These are phyloP conservation scores for Corchorus olitorius DNA, from an alignment of 345 rosid genomes.

Conservation along the genomic window DNA sequence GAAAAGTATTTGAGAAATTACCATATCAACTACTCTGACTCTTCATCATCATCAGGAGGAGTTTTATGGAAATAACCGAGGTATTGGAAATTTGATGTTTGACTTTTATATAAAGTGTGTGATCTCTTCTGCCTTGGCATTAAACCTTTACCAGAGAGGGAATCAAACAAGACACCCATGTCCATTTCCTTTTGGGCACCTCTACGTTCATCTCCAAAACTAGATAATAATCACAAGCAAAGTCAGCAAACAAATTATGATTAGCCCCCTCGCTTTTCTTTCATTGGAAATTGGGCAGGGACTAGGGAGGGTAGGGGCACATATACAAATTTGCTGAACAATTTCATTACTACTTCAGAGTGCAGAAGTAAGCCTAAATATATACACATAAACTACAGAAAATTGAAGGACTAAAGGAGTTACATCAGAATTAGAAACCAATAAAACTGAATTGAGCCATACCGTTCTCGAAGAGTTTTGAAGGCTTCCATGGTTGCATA, in stretches of 20 bases:
- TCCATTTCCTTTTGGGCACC: constrained; percentile 62
- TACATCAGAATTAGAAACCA: not conserved
- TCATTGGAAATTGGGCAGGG: not conserved
- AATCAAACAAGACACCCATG: constrained; percentile 69
- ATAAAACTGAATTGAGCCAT: constrained; percentile 16
- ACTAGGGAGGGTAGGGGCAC: not conserved
- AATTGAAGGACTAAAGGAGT: not conserved
- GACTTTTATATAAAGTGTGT: constrained; percentile 34
- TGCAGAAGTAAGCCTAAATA: not conserved
- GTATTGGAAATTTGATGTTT: constrained; percentile 40
- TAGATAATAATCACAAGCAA: constrained; percentile 29
- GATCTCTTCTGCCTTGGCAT: constrained; percentile 55
- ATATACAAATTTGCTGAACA: not conserved
- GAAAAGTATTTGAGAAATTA: not conserved
- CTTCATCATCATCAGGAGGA: constrained; percentile 53
- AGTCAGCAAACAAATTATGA: not conserved
- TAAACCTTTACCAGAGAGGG: constrained; percentile 61
- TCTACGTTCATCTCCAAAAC: constrained; percentile 52
- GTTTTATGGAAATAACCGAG: constrained; percentile 47
- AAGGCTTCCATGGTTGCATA: constrained; percentile 90
- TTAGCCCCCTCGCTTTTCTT: not conserved
- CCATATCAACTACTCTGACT: constrained; percentile 50
- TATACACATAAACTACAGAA: not conserved
- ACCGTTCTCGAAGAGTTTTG: constrained; percentile 83
- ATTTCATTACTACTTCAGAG: not conserved